Conservation (phyloP, 1,284 basidiomycete genomes). For the Trichosporon asahii region DNA sequence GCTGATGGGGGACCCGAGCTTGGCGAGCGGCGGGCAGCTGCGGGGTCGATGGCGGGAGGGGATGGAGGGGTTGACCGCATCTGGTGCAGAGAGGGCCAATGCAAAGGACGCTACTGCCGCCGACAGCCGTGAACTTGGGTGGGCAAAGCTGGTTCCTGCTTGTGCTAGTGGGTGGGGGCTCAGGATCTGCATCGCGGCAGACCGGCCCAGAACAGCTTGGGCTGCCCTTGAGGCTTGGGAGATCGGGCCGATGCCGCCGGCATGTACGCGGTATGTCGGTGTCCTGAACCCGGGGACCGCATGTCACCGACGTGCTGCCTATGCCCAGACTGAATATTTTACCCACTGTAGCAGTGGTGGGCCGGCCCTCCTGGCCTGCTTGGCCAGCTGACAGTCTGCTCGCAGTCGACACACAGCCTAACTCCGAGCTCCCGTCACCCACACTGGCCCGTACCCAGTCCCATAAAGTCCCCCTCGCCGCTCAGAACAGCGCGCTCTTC, state of each 20-base stretch:
- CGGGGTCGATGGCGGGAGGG: not conserved
- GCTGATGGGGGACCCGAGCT: not conserved
- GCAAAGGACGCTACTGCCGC: not conserved
- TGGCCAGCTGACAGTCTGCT: not conserved
- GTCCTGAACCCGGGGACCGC: not conserved
- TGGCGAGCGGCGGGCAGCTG: not conserved
- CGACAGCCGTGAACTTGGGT: not conserved
- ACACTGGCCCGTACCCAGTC: not conserved
- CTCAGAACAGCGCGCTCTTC: not conserved
- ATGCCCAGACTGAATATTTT: not conserved
- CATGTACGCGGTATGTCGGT: not conserved
- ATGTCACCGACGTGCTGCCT: not conserved
- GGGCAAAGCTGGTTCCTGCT: not conserved
- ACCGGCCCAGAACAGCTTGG: not conserved
- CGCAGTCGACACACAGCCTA: not conserved
- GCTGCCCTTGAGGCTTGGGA: not conserved
- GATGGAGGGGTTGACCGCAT: not conserved
- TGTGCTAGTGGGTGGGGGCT: not conserved
- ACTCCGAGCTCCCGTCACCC: not conserved
- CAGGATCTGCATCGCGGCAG: not conserved
- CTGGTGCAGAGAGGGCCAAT: not conserved
- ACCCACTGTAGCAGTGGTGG: not conserved
- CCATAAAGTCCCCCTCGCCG: not conserved
- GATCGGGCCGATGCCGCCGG: constrained; percentile 8
- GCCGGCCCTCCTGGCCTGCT: too few relatives aligned